Evolutionary conservation across 495 filamentous ascomycete genomes (phyloP).

Genomic region (Hyaloscypha hepaticicola): DNA sequence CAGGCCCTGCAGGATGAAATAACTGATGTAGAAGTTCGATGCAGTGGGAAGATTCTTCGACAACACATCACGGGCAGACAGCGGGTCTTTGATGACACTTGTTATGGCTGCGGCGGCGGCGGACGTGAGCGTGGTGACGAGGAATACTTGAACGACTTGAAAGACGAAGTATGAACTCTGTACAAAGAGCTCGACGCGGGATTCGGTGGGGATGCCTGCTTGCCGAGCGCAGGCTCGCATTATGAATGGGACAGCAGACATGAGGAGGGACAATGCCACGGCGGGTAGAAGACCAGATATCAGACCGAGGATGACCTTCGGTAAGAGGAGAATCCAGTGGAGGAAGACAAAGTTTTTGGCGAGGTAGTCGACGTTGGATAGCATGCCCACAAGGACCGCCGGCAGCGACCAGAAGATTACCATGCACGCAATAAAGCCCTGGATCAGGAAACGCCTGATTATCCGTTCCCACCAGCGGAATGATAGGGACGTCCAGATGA

Average conservation of each 20-base stretch:
- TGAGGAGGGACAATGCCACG: slow-evolving; percentile 76
- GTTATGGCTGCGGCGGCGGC: slow-evolving; percentile 67
- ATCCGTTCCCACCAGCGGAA: slow-evolving; percentile 88
- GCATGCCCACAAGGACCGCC: slow-evolving; percentile 78
- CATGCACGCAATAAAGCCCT: slow-evolving; percentile 68
- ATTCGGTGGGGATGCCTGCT: slow-evolving; percentile 71
- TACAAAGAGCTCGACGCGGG: slow-evolving; percentile 76
- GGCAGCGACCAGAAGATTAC: slow-evolving; percentile 97
- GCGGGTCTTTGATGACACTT: slow-evolving; percentile 64
- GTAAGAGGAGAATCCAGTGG: slow-evolving; percentile 65
- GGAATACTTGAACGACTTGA: slow-evolving; percentile 92
- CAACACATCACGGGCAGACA: slow-evolving; percentile 59
- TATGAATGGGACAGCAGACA: slow-evolving; percentile 83
- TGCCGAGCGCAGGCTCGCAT: slow-evolving; percentile 74
- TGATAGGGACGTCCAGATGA: slow-evolving; percentile 83
- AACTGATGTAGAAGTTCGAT: slow-evolving; percentile 93
- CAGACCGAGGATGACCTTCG: slow-evolving; percentile 68
- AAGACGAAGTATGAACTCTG: slow-evolving; percentile 94
- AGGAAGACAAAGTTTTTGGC: slow-evolving; percentile 46
- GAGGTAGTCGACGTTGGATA: slow-evolving; percentile 80
- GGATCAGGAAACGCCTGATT: slow-evolving; percentile 66
- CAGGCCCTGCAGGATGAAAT: slow-evolving; percentile 93
- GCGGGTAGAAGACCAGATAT: slow-evolving; percentile 82
- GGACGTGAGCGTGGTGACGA: slow-evolving; percentile 79
- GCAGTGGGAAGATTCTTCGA: slow-evolving; percentile 76